These are phyloP conservation scores for Fusarium sp. DNA, from an alignment of 2,329 filamentous ascomycete genomes.

Conservation along the genomic window DNA sequence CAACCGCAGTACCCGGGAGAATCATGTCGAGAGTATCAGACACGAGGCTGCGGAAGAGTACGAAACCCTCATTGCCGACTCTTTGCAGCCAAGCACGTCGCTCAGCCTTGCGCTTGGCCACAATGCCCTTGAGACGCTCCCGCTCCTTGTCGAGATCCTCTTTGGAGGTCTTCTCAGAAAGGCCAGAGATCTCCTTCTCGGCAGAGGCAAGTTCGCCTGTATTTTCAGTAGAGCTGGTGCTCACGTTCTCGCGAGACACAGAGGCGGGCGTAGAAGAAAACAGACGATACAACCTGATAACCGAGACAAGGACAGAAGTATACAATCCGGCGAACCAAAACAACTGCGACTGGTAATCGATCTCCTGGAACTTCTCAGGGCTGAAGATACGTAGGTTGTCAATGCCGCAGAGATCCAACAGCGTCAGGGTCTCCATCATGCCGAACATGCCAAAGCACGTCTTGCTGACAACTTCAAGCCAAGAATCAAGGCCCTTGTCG, in stretches of 20 bases:
- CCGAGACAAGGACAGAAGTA: conserved; percentile 62
- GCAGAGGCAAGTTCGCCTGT: conserved; percentile 28
- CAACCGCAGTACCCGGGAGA: conserved; percentile 71
- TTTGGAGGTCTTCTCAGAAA: conserved; percentile 39
- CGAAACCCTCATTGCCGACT: conserved; percentile 49
- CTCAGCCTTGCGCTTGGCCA: conserved; percentile 54
- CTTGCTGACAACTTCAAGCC: conserved; percentile 70
- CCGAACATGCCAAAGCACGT: conserved; percentile 77
- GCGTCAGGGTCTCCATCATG: conserved; percentile 74
- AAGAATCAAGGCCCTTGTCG: conserved; percentile 54
- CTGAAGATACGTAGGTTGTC: conserved; percentile 67
- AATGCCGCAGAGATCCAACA: conserved; percentile 67
- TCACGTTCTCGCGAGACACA: conserved; percentile 49
- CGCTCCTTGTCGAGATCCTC: conserved; percentile 53
- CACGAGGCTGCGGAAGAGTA: conserved; percentile 64
- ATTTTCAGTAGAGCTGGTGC: conserved; percentile 47
- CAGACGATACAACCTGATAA: conserved; percentile 60
- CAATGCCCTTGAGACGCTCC: conserved; percentile 54
- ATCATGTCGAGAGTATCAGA: conserved; percentile 74
- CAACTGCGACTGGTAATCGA: conserved; percentile 74
- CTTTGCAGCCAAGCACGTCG: conserved; percentile 52
- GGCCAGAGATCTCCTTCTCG: conserved; percentile 38
- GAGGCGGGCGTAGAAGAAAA: conserved; percentile 56
- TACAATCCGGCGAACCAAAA: conserved; percentile 78
- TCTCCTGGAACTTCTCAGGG: conserved; percentile 59